Conservation (phyloP, 805 yeast genomes). For the Candida vartiovaarae region DNA sequence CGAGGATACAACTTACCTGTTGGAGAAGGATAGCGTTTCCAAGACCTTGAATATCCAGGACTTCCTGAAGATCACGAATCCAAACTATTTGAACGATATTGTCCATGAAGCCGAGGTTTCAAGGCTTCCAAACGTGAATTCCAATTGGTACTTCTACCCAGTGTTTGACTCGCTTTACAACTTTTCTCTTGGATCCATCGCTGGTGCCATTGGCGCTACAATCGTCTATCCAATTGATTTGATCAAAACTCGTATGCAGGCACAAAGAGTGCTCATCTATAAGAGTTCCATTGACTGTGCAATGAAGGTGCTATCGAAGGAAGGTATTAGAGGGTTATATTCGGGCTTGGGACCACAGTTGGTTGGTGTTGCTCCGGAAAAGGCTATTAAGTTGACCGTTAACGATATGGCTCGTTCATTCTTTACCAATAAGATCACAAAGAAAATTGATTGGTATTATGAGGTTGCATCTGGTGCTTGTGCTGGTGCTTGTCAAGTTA, state of each 20-base stretch:
- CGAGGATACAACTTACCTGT: conserved; percentile 9
- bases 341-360: conserved; percentile 92
- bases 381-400: conserved; percentile 92
- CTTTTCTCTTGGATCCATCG: conserved; percentile 84
- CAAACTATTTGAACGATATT: conserved; percentile 28
- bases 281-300: conserved; percentile 83
- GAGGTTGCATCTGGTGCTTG: conserved; percentile 86
- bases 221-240: conserved; percentile 95
- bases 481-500: conserved; percentile 96
- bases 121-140: conserved; percentile 12
- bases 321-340: conserved; percentile 81
- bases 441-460: conserved; percentile 44
- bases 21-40: conserved; percentile 7
- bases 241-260: conserved; percentile 96
- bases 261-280: conserved; percentile 73
- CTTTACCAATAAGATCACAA: conserved; percentile 47
- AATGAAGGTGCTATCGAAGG: conserved; percentile 62
- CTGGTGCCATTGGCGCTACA: conserved; percentile 98
- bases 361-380: conserved; percentile 97
- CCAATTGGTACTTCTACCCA: conserved; percentile 41
- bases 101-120: conserved; percentile 13
- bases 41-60: conserved; percentile 26
- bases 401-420: conserved; percentile 79
- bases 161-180: conserved; percentile 85
- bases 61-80: conserved; percentile 33